These are phyloP conservation scores for Tilletia indica DNA, from an alignment of 1,284 basidiomycete genomes.

Conservation along the genomic window DNA sequence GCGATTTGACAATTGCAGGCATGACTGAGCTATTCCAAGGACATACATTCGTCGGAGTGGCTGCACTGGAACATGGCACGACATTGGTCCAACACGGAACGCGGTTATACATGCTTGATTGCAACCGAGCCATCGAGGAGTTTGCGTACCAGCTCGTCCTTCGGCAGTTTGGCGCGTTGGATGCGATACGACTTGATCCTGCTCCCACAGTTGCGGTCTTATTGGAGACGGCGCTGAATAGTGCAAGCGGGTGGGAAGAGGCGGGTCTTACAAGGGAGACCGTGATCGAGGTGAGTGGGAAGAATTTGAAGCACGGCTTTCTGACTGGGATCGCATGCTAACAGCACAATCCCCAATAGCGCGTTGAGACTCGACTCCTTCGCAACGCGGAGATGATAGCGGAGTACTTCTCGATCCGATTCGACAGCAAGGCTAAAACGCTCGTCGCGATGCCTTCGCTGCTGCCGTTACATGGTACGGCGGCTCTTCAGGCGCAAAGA, in stretches of 20 bases:
- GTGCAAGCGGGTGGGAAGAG: slow-evolving; percentile 60
- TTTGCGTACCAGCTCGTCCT: slow-evolving; percentile 92
- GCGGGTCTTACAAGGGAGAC: slow-evolving; percentile 57
- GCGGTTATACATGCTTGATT: slow-evolving; percentile 83
- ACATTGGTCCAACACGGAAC: slow-evolving; percentile 85
- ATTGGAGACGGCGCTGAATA: slow-evolving; percentile 74
- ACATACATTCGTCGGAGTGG: slow-evolving; percentile 89
- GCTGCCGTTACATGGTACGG: slow-evolving; percentile 78
- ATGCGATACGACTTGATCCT: slow-evolving; percentile 75
- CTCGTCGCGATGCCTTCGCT: slow-evolving; percentile 77
- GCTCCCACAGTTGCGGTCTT: slow-evolving; percentile 72
- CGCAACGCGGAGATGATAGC: slow-evolving; percentile 76
- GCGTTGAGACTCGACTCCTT: slow-evolving; percentile 52
- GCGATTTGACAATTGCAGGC: slow-evolving; percentile 60
- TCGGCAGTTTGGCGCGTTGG: slow-evolving; percentile 83
- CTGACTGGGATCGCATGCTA: background rate
- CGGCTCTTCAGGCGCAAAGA: slow-evolving; percentile 66
- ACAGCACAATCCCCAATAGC: slow-evolving; percentile 25
- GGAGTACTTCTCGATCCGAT: slow-evolving; percentile 80
- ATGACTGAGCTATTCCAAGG: slow-evolving; percentile 78
- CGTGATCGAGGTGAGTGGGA: slow-evolving; percentile 68
- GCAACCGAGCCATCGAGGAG: slow-evolving; percentile 68
- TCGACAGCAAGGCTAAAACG: slow-evolving; percentile 63
- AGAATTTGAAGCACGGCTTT: background rate
- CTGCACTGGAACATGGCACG: slow-evolving; percentile 72